Conservation (phyloP, 1,284 basidiomycete genomes). For the Trametes sp. region DNA sequence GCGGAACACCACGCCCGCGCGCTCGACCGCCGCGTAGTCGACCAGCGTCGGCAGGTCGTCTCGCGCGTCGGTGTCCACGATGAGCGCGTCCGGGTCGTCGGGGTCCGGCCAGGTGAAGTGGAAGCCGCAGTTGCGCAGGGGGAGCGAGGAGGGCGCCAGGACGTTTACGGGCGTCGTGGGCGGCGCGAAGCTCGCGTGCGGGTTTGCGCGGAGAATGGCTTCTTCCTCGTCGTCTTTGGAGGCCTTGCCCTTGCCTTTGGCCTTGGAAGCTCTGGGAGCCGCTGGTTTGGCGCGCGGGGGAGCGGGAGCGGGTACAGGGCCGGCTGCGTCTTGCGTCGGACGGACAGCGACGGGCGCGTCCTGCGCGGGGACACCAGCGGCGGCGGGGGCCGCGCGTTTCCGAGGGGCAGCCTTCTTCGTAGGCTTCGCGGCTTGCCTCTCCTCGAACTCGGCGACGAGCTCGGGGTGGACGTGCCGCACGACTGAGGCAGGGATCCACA, state of each 20-base stretch:
- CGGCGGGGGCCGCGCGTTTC: conserved; percentile 22
- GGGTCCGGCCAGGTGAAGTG: conserved; percentile 40
- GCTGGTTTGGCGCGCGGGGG: not conserved
- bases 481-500: conserved; percentile 54
- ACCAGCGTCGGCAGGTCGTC: conserved; percentile 23
- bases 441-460: conserved; percentile 45
- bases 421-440: conserved; percentile 15
- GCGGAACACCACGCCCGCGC: conserved; percentile 1
- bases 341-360: not conserved
- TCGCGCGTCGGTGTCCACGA: conserved; percentile 26
- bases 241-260: conserved; percentile 13
- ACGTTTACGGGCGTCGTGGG: conserved; percentile 18
- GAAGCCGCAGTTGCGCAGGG: conserved; percentile 31
- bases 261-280: not conserved
- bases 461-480: conserved; percentile 54
- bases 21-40: conserved; percentile 15
- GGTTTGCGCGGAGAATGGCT: conserved; percentile 9
- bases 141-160: conserved; percentile 25
- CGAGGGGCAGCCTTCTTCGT: conserved; percentile 22
- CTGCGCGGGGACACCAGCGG: not conserved
- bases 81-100: conserved; percentile 38
- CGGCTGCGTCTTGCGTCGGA: not conserved
- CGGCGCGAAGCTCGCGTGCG: conserved; percentile 10
- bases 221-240: conserved; percentile 12
- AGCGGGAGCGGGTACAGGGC: not conserved